These are phyloP conservation scores for Raphidocelis subcapitata DNA, from an alignment of 139 green algal species.

Conservation along the genomic window DNA sequence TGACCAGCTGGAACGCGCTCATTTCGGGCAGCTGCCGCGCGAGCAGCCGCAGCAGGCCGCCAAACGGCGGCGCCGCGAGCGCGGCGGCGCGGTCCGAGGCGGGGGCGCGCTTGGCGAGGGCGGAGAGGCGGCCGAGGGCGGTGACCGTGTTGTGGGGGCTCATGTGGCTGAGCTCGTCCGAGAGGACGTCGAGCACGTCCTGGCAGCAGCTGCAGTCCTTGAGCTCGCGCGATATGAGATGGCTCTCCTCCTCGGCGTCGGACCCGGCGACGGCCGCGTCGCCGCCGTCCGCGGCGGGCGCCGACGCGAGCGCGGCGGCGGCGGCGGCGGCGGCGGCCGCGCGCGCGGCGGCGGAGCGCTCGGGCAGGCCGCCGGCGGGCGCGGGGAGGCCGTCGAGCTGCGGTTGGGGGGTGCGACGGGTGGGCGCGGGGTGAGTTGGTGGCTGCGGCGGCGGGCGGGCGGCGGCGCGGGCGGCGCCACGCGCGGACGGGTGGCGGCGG, in stretches of 20 bases:
- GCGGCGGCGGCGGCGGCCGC: neutral
- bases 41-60: conserved; percentile 7
- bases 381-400: neutral
- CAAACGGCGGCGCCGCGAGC: neutral
- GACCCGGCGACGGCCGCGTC: neutral
- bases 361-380: neutral
- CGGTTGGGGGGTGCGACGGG: neutral
- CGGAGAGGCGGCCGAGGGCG: conserved; percentile 9
- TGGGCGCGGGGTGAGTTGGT: neutral
- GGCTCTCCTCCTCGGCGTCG: neutral
- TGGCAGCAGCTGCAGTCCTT: conserved; percentile 14
- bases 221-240: neutral
- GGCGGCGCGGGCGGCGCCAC: no score
- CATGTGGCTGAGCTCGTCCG: conserved; percentile 10
- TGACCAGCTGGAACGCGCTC: conserved; percentile 7
- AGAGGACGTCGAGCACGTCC: conserved; percentile 23
- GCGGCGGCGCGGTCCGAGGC: neutral
- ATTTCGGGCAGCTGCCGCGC: neutral
- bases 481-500: no score
- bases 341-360: neutral
- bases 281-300: neutral
- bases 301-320: neutral
- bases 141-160: conserved; percentile 10
- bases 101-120: neutral
- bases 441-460: no score